Conservation (phyloP, 805 yeast species). For the Candida sakaeoensis region DNA sequence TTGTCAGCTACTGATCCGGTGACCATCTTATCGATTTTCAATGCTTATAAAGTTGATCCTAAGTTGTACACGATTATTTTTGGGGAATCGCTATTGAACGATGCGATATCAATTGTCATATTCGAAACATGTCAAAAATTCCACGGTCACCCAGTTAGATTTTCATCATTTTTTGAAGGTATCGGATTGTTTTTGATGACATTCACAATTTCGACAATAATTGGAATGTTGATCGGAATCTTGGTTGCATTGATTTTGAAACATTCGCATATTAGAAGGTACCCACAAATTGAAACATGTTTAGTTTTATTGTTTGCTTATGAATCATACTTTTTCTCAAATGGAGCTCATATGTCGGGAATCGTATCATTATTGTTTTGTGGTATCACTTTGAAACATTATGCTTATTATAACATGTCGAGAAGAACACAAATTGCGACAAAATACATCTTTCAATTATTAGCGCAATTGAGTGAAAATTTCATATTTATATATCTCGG, state of each 20-base stretch:
- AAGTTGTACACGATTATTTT: constrained; percentile 94
- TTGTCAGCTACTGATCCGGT: constrained; percentile 98
- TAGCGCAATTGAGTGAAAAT: constrained; percentile 94
- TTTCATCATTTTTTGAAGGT: constrained; percentile 87
- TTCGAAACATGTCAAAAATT: constrained; percentile 97
- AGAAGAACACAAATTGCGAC: constrained; percentile 95
- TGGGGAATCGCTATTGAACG: constrained; percentile 93
- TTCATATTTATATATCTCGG: constrained; percentile 95
- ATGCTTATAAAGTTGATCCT: constrained; percentile 97
- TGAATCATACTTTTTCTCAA: constrained; percentile 94
- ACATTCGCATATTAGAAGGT: constrained; percentile 88
- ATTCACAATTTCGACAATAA: constrained; percentile 83
- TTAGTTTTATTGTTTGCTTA: constrained; percentile 86
- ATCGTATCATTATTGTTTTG: constrained; percentile 92
- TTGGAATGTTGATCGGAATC: constrained; percentile 85
- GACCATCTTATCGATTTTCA: constrained; percentile 91
- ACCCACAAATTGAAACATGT: constrained; percentile 97
- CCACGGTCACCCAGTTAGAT: constrained; percentile 73
- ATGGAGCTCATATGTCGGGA: constrained; percentile 99
- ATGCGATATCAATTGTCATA: constrained; percentile 98
- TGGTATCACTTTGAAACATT: constrained; percentile 94
- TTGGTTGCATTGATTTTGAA: constrained; percentile 85
- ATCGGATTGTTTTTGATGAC: constrained; percentile 90
- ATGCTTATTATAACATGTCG: constrained; percentile 96
- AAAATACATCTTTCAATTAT: constrained; percentile 86